Conservation (phyloP, 2,329 filamentous ascomycete species). For the Pseudogymnoascus sp. region DNA sequence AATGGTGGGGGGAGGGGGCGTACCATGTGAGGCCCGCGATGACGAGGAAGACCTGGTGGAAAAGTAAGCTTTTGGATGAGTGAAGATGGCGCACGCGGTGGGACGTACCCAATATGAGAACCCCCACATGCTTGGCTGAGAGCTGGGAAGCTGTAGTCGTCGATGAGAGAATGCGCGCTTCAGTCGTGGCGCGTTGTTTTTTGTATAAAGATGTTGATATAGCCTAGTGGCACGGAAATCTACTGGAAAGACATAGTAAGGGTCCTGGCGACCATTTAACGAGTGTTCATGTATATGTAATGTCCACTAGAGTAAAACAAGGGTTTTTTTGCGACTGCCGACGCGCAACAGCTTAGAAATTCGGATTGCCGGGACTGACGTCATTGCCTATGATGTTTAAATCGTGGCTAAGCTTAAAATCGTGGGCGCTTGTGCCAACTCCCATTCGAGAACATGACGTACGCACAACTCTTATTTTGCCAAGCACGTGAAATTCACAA, state of each 20-base stretch:
- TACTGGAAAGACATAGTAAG: background rate
- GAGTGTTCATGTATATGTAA: slow-evolving; percentile 2
- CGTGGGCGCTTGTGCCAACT: background rate
- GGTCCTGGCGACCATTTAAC: background rate
- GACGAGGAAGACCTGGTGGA: slow-evolving; percentile 54
- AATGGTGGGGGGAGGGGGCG: slow-evolving; percentile 15
- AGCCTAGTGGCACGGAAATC: background rate
- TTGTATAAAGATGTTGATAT: background rate
- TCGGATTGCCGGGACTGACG: slow-evolving; percentile 1
- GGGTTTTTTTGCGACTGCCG: background rate
- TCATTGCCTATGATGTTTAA: background rate
- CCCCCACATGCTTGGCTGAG: slow-evolving; percentile 26
- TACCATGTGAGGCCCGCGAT: slow-evolving; percentile 51
- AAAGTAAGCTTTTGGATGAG: slow-evolving; percentile 3
- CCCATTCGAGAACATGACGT: background rate
- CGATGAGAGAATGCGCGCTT: background rate
- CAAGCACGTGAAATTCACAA: background rate
- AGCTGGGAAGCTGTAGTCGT: background rate
- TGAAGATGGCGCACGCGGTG: background rate
- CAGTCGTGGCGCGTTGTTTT: background rate
- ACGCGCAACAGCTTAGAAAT: background rate
- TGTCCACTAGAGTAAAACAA: background rate
- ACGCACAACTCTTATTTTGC: background rate
- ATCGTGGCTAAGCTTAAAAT: background rate
- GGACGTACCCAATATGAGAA: slow-evolving; percentile 40